Evolutionary conservation across 352 stramenopile species (phyloP).

Genomic region (Pythium apleroticum): DNA sequence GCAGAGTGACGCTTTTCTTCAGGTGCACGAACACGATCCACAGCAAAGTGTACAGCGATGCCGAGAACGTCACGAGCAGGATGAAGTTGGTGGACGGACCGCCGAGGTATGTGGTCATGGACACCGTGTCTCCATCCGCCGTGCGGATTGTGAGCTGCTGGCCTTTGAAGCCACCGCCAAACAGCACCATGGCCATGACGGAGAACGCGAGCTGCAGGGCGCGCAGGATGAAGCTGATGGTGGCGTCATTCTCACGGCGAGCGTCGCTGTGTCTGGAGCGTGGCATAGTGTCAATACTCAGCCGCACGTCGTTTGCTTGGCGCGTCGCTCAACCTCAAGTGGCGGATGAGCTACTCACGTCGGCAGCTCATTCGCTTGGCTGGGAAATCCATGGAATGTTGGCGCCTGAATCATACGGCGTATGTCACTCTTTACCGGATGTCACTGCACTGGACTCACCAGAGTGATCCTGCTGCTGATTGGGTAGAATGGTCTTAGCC

Average conservation of each 20-base stretch:
- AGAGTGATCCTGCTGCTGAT: neutral
- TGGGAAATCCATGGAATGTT: neutral
- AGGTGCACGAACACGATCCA: constrained; percentile 53
- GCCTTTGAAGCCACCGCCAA: constrained; percentile 47
- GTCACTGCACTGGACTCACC: constrained; percentile 18
- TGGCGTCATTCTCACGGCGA: constrained; percentile 36
- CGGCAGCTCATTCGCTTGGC: neutral
- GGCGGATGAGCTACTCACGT: neutral
- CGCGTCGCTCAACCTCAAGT: neutral
- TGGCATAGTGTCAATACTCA: constrained; percentile 2
- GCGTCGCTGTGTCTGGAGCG: constrained; percentile 24
- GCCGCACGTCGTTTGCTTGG: neutral
- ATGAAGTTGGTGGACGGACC: constrained; percentile 59
- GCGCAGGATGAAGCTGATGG: constrained; percentile 51
- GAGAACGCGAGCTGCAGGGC: constrained; percentile 49
- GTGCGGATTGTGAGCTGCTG: constrained; percentile 28
- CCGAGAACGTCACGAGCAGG: constrained; percentile 60
- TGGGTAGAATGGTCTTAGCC: neutral
- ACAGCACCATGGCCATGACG: constrained; percentile 47
- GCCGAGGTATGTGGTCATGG: constrained; percentile 58
- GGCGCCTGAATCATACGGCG: neutral
- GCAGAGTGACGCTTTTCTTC: constrained; percentile 31
- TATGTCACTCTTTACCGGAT: constrained; percentile 21
- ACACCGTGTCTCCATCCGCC: constrained; percentile 15
- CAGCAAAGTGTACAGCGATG: constrained; percentile 45